Base-by-base conservation (phyloP, 108 stramenopile genomes). In the Epithemia pelagica region DNA sequence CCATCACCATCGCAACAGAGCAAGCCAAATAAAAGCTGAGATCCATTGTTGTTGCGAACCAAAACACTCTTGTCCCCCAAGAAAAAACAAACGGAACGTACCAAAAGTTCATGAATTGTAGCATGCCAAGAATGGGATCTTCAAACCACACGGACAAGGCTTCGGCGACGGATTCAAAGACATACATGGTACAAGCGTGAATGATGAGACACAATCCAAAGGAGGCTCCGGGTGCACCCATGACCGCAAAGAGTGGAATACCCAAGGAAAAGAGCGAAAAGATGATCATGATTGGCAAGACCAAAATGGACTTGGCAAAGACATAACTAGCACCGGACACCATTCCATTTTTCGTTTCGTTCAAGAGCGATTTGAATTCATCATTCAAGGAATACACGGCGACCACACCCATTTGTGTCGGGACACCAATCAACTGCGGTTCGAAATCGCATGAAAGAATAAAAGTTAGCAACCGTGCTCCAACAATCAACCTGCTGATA, bases 91-190 rank as follows among this genome's bases (percentile, higher is more conserved):
- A n/a, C n/a, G n/a, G 10, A 5, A 46, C 37, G 37, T 46, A 73
- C 78, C 78, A 79, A 64, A 61, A 67, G 46, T 59, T 61, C 66
- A 75, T 64, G 31, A 61, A 75, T 10, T 68, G 51, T 8, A 74
- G 64, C 78, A 74, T 74, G 29, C 78, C 78, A 26, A 75, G n/a
- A 52, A 79, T 64, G 1, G 70, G 69, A 31, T 66, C 65, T 54
- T 66, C 65, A 21, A 66, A 66, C 52, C 52, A 59, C 2, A 68
- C 58, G 2, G 67, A 59, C 22, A 68, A 30, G 24, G 23, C 19
- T 28, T 68, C 67, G 23, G 67, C 58, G 2, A 60, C 30, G 26
- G 58, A 59, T 28, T 68, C 67, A 28, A 68, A 68, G 15, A 59
- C 58, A 52, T 59, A 68, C 58, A 68, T 59, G 58, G 2, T 19